phyloP scores from a whole-genome alignment of 352 stramenopile genomes.

The Phytopythium boreale region DNA sequence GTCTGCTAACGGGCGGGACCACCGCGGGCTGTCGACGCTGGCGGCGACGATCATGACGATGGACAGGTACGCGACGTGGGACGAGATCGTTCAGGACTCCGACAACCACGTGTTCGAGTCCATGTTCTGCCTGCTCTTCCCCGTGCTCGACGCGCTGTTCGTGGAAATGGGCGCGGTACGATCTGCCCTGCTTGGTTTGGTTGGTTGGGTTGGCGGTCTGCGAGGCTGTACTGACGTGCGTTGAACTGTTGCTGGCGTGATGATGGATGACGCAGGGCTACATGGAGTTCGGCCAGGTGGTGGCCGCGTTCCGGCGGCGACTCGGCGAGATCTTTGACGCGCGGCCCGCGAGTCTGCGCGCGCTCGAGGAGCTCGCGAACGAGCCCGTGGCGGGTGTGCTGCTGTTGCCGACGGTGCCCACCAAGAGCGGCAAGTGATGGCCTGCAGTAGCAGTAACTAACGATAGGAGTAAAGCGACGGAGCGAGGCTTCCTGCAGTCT shows the following conservation, averaged over 20 bases:
- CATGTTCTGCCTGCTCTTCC: constrained; percentile 82
- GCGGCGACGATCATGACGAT: constrained; percentile 9
- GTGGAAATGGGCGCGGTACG: constrained; percentile 85
- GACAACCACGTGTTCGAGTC: constrained; percentile 86
- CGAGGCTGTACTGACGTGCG: background rate
- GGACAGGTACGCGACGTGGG: constrained; percentile 60
- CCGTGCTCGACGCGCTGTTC: constrained; percentile 78
- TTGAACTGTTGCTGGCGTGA: constrained; percentile 1
- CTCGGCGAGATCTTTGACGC: constrained; percentile 72
- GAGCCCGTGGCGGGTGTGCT: constrained; percentile 70
- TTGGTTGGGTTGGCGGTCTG: background rate
- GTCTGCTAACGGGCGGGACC: background rate
- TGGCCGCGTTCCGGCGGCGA: constrained; percentile 58
- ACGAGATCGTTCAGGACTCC: constrained; percentile 63
- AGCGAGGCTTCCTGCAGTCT: too few species aligned
- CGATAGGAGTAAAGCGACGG: background rate
- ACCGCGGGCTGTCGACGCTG: constrained; percentile 1
- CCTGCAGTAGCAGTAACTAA: background rate
- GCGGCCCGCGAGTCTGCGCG: constrained; percentile 52
- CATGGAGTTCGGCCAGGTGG: constrained; percentile 88
- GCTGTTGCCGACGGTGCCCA: constrained; percentile 29
- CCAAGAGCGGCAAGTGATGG: constrained; percentile 23
- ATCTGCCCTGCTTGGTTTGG: constrained; percentile 9
- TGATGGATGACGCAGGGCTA: constrained; percentile 48
- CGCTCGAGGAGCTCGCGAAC: constrained; percentile 58